Evolutionary conservation across 768 basidiomycete genomes (phyloP).

Genomic region (Leccinum barrowsii): DNA sequence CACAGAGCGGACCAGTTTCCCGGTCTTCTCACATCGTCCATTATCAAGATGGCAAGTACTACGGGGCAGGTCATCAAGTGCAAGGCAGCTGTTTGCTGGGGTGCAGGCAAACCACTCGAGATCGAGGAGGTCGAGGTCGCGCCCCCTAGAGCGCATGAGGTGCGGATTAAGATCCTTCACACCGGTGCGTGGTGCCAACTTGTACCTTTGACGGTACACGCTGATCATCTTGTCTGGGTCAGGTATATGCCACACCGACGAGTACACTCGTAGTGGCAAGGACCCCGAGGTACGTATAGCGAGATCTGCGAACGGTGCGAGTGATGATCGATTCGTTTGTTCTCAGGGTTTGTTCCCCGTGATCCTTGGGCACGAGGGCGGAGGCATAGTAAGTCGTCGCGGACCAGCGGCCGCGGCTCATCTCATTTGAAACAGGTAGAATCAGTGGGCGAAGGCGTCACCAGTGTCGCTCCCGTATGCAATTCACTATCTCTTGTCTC

Average conservation of each 20-base stretch:
- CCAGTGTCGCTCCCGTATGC: slow-evolving; percentile 57
- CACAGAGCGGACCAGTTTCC: slow-evolving; percentile 7
- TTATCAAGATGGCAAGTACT: slow-evolving; percentile 61
- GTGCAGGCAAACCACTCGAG: slow-evolving; percentile 77
- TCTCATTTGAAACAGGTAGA: slow-evolving; percentile 65
- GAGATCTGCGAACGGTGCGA: slow-evolving; percentile 2
- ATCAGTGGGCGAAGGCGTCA: slow-evolving; percentile 96
- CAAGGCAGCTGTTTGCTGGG: slow-evolving; percentile 97
- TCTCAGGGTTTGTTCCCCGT: slow-evolving; percentile 81
- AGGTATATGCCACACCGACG: slow-evolving; percentile 98
- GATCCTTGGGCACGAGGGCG: slow-evolving; percentile 94
- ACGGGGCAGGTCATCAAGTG: slow-evolving; percentile 82
- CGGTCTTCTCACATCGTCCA: slow-evolving; percentile 19
- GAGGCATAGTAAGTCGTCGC: slow-evolving; percentile 64
- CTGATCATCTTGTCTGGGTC: background rate
- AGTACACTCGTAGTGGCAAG: slow-evolving; percentile 93
- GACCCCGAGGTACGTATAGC: slow-evolving; percentile 75
- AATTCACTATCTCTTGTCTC: background rate
- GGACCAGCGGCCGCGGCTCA: background rate
- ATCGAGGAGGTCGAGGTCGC: slow-evolving; percentile 93
- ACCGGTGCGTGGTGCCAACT: slow-evolving; percentile 60
- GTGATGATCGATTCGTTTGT: slow-evolving; percentile 6
- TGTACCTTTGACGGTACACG: slow-evolving; percentile 5
- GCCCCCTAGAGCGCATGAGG: slow-evolving; percentile 87
- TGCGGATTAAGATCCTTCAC: slow-evolving; percentile 88